Evolutionary conservation across 2,329 filamentous ascomycete genomes (phyloP).

Genomic region (Thermothelomyces thermophilus): DNA sequence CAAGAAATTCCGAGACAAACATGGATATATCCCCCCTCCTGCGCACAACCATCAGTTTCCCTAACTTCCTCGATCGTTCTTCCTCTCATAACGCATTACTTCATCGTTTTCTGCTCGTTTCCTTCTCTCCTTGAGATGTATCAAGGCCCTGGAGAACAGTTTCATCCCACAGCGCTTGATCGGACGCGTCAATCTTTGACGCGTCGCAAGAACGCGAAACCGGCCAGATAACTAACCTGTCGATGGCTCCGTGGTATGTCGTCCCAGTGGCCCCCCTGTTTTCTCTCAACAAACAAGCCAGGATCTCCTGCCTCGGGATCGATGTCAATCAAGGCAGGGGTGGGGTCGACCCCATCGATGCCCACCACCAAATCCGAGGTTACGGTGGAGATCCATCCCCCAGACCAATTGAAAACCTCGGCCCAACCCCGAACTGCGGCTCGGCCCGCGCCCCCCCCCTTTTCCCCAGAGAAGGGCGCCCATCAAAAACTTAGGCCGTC

Average conservation of each 20-base stretch:
- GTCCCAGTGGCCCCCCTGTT: too few relatives aligned
- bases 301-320: too few relatives aligned
- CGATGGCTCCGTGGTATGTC: too few relatives aligned
- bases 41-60: not conserved
- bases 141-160: not conserved
- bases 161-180: not conserved
- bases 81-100: not conserved
- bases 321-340: too few relatives aligned
- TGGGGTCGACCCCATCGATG: too few relatives aligned
- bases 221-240: too few relatives aligned
- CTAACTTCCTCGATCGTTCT: not conserved
- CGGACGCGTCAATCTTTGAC: too few relatives aligned
- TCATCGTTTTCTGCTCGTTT: not conserved
- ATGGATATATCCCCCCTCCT: not conserved
- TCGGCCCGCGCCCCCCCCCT: not conserved
- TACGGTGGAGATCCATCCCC: too few relatives aligned
- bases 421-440: not conserved
- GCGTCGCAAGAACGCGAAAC: too few relatives aligned
- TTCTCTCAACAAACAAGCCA: too few relatives aligned
- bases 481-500: slow-evolving; percentile 21
- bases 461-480: not conserved
- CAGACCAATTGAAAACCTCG: not conserved
- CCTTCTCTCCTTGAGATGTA: not conserved
- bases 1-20: not conserved
- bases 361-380: too few relatives aligned